phyloP scores from a whole-genome alignment of 768 basidiomycete genomes.

The Galerina marginata region DNA sequence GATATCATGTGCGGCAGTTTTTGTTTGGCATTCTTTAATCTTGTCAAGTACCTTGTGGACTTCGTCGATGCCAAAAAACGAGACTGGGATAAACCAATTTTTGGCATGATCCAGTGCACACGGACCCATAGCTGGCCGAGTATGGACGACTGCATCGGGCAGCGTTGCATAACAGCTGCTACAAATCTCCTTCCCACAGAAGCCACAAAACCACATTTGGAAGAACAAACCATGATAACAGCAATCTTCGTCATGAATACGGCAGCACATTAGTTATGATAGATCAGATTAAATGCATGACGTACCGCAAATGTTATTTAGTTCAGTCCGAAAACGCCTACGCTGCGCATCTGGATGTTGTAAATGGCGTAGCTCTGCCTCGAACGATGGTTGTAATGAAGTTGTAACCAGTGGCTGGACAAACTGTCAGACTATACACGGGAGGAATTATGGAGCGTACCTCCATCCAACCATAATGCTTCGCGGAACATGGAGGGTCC shows the following conservation, averaged over 20 bases:
- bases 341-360: no score
- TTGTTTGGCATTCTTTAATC: not conserved
- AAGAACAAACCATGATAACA: not conserved
- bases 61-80: not conserved
- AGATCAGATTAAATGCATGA: not conserved
- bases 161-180: not conserved
- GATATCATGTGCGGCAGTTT: not conserved
- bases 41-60: not conserved
- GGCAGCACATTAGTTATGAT: no score
- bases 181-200: not conserved
- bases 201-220: not conserved
- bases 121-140: not conserved
- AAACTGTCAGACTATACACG: not conserved
- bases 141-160: not conserved
- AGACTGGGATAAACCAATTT: not conserved
- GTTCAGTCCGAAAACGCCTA: no score
- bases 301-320: not conserved
- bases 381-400: not conserved
- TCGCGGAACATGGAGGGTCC: not conserved
- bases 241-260: not conserved
- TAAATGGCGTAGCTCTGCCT: no score
- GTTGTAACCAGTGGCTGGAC: not conserved
- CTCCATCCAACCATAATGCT: not conserved
- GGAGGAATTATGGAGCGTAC: not conserved
- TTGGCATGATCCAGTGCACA: not conserved